Conservation (phyloP, 768 basidiomycete genomes). For the Hysterangium stoloniferum region DNA sequence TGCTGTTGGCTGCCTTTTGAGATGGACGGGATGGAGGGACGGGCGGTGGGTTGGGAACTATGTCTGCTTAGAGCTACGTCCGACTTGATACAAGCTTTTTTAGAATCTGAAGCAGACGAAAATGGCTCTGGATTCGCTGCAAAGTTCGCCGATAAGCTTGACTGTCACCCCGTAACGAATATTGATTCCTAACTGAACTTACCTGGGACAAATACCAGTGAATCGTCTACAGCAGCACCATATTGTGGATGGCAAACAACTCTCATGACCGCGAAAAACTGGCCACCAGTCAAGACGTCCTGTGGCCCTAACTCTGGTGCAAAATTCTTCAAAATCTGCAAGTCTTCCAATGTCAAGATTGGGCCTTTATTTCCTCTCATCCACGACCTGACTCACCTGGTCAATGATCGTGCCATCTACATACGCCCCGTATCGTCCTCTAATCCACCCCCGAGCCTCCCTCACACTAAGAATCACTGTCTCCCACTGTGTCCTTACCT, state of each 20-base stretch:
- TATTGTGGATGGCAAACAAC: constrained; percentile 56
- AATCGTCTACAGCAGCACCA: constrained; percentile 54
- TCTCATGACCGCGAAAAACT: constrained; percentile 69
- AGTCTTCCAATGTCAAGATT: constrained; percentile 17
- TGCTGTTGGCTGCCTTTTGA: no score
- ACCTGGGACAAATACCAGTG: constrained; percentile 74
- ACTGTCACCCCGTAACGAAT: no score
- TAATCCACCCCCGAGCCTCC: constrained; percentile 67
- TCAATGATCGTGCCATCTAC: constrained; percentile 49
- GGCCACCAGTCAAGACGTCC: constrained; percentile 54
- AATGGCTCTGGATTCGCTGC: no score
- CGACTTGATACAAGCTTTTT: no score
- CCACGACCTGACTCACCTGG: no score
- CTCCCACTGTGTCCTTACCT: constrained; percentile 39
- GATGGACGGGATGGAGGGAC: no score
- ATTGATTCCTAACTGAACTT: constrained; percentile 28
- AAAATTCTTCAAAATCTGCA: constrained; percentile 60
- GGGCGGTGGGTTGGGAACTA: no score
- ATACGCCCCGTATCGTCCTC: constrained; percentile 49
- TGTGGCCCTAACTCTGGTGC: constrained; percentile 42
- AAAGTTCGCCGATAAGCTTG: no score
- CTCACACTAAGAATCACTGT: constrained; percentile 47
- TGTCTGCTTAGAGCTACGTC: no score
- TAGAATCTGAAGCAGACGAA: no score
- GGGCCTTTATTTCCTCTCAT: no score